A percentile compares a stretch with the other conserved stretches of the same genome.
Evolutionary conservation across 2,329 filamentous ascomycete genomes (phyloP).

Genomic region (Fusarium sp.): DNA sequence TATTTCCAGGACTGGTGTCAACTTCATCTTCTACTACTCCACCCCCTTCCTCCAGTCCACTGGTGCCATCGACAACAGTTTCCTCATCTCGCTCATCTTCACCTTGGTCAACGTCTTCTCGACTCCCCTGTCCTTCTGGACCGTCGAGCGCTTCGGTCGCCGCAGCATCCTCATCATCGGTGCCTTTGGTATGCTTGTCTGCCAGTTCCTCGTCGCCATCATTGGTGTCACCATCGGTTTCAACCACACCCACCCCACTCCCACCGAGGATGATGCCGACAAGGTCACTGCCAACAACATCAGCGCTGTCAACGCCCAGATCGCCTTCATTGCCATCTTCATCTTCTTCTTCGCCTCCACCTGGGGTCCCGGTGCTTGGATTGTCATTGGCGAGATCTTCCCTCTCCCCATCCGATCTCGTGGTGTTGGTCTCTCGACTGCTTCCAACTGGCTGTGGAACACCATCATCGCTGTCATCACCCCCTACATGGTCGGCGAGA

Average conservation of each 20-base stretch:
- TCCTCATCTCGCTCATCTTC: constrained; percentile 86
- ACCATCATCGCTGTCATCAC: constrained; percentile 76
- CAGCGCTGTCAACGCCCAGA: constrained; percentile 68
- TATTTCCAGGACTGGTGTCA: constrained; percentile 78
- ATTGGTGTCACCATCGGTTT: constrained; percentile 72
- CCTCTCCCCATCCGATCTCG: constrained; percentile 88
- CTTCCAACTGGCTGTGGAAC: constrained; percentile 75
- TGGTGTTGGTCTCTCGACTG: constrained; percentile 86
- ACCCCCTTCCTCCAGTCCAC: constrained; percentile 85
- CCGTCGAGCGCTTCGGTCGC: constrained; percentile 84
- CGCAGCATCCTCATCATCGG: constrained; percentile 83
- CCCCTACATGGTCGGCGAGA: constrained; percentile 70
- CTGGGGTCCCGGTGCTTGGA: constrained; percentile 86
- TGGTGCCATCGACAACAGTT: constrained; percentile 79
- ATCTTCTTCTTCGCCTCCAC: constrained; percentile 93
- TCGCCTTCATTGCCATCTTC: constrained; percentile 90
- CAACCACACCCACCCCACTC: constrained; percentile 60
- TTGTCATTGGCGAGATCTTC: constrained; percentile 90
- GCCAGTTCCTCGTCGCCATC: constrained; percentile 88
- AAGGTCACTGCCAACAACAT: constrained; percentile 62
- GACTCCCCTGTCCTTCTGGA: constrained; percentile 88
- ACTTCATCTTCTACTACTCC: constrained; percentile 92
- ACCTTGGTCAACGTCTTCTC: constrained; percentile 89
- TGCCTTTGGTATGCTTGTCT: constrained; percentile 83
- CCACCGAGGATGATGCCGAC: constrained; percentile 46